Base-by-base conservation (phyloP, 1,284 basidiomycete species). In the Phylloboletellus chloephorus region DNA sequence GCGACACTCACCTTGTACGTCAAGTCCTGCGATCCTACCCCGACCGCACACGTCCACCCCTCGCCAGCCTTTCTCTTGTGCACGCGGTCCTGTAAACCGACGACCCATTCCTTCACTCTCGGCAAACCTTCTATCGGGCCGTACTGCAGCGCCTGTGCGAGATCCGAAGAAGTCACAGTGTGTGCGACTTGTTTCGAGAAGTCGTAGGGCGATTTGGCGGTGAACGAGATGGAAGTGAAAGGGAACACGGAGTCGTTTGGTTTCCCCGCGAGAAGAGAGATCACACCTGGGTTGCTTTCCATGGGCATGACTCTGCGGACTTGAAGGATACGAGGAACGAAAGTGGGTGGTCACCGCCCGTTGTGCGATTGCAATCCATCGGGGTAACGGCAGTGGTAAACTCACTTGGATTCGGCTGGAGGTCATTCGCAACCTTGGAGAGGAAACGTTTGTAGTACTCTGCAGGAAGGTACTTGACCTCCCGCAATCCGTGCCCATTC, bases 151-250 rank as follows among this genome's bases (percentile, higher is more conserved):
- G 7, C 38, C 5, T 20, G 33, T 11, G 15, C 25, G 34, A 45
- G 39, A 37, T 23, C 17, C 9, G 31, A 33, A 19, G 31, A 23
- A n/a, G 16, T 4, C 11, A 35, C 29, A 7, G 31, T 37, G 29
- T 25, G 9, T 25, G 19, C 28, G 34, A 41, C 22, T 38, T 34
- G 36, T 35, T 39, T 32, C 13, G 19, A 37, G 5, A 37, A 19
- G 28, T 37, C 35, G 10, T 16, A 25, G 5, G 22, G 37, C 10
- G 12, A 41, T 38, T 17, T 30, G 23, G 25, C 35, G 15, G 34
- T 50, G 13, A 46, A 46, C n/a, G 39, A 38, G 24, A 41, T 19
- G 17, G 32, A 41, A 16, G 40, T 41, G 16, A 42, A 41, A 21
- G 32, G 41, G 12, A 13, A 28, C 8, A 29, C n/a, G 17, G 35